These are phyloP conservation scores for Kwoniella newhampshirensis DNA, from an alignment of 768 basidiomycete genomes.

Conservation along the genomic window DNA sequence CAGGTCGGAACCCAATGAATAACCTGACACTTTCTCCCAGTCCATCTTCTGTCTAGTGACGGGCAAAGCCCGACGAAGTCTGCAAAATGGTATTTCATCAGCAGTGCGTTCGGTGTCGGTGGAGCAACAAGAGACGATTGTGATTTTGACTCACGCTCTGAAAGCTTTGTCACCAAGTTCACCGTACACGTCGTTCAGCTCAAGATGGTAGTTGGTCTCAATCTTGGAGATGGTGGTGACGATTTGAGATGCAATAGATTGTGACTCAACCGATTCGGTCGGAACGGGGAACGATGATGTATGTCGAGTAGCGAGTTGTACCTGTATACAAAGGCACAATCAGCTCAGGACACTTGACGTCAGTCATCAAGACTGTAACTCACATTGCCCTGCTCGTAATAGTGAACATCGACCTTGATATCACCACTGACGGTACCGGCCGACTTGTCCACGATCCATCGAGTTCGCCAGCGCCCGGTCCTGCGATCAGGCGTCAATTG, in stretches of 20 bases:
- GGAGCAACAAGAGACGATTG: no score
- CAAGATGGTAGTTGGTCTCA: constrained; percentile 78
- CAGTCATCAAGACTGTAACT: constrained; percentile 33
- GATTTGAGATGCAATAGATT: constrained; percentile 58
- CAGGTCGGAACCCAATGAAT: constrained; percentile 42
- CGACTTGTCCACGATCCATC: constrained; percentile 72
- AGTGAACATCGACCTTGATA: constrained; percentile 84
- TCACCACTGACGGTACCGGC: constrained; percentile 66
- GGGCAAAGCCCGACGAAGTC: constrained; percentile 82
- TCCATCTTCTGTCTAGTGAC: constrained; percentile 91
- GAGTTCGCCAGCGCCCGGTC: constrained; percentile 93
- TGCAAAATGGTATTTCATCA: constrained; percentile 6
- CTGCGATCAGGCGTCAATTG: constrained; percentile 55
- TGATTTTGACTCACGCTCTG: constrained; percentile 62
- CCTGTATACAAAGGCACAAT: constrained; percentile 57
- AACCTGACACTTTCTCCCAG: constrained; percentile 78
- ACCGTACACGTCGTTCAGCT: constrained; percentile 76
- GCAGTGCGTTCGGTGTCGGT: no score
- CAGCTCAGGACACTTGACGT: neutral
- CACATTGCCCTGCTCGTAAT: constrained; percentile 96
- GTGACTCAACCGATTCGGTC: constrained; percentile 23
- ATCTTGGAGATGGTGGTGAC: constrained; percentile 63
- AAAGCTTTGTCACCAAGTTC: constrained; percentile 93
- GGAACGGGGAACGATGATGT: constrained; percentile 61
- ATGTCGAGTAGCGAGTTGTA: constrained; percentile 81